These are phyloP conservation scores for Naganishia albida DNA, from an alignment of 1,284 basidiomycete genomes.

Conservation along the genomic window DNA sequence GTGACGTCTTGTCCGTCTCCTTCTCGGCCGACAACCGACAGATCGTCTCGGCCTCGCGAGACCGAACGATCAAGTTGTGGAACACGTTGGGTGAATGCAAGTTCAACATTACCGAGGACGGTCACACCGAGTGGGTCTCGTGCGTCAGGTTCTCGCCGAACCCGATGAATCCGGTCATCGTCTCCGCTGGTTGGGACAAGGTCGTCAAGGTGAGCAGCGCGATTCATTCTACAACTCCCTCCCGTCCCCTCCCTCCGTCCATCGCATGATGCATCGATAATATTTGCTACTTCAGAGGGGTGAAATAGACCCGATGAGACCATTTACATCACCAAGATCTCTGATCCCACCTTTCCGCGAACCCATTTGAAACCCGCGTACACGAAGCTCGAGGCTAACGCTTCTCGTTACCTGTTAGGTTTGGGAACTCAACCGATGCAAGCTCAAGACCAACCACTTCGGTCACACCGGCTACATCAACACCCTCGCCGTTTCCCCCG, in stretches of 20 bases:
- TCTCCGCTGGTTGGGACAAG: constrained; percentile 99
- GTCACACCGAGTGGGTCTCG: constrained; percentile 97
- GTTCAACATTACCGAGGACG: constrained; percentile 99
- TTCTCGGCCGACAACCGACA: constrained; percentile 98
- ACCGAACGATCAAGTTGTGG: constrained; percentile 99
- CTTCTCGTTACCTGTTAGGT: constrained; percentile 64
- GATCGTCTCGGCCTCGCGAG: constrained; percentile 97
- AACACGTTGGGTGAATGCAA: constrained; percentile 99
- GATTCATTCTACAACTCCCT: constrained; percentile 32
- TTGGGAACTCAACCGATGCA: constrained; percentile 99
- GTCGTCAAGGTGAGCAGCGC: constrained; percentile 85
- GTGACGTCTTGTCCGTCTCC: constrained; percentile 95
- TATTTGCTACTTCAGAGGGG: constrained; percentile 86
- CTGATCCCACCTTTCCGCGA: constrained; percentile 56
- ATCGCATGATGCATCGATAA: constrained; percentile 60
- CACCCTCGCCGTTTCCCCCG: constrained; percentile 97
- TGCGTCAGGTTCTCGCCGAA: constrained; percentile 99
- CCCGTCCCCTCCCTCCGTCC: constrained; percentile 33
- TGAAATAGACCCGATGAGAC: constrained; percentile 66
- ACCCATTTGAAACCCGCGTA: background rate
- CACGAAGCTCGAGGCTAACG: constrained; percentile 9
- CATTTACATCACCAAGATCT: constrained; percentile 72
- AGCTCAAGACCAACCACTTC: constrained; percentile 99
- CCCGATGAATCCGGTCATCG: constrained; percentile 95
- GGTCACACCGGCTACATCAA: constrained; percentile 99